phyloP scores from a whole-genome alignment of 2,329 filamentous ascomycete genomes.

The Paecilomyces variotii region DNA sequence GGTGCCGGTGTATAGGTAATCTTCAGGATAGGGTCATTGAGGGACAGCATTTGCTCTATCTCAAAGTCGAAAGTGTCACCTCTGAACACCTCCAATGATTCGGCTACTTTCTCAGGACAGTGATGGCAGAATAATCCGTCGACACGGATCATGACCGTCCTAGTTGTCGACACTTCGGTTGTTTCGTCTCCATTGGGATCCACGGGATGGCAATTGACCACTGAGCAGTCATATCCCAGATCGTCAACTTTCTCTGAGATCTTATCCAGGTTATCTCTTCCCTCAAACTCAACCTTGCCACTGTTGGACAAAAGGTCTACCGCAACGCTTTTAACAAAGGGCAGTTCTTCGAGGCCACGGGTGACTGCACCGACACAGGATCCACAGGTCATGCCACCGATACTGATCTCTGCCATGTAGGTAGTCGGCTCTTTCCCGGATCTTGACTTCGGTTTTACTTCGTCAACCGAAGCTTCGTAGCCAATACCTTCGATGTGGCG shows the following conservation, averaged over 20 bases:
- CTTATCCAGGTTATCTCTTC: constrained; percentile 36
- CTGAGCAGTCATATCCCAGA: constrained; percentile 57
- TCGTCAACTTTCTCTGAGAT: constrained; percentile 46
- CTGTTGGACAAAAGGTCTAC: constrained; percentile 47
- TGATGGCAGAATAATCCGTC: constrained; percentile 69
- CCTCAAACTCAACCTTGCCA: constrained; percentile 41
- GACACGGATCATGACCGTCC: constrained; percentile 58
- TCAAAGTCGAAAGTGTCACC: constrained; percentile 33
- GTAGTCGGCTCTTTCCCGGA: constrained; percentile 2
- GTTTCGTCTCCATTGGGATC: constrained; percentile 21
- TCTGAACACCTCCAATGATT: constrained; percentile 39
- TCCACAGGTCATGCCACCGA: constrained; percentile 52
- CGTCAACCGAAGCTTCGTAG: constrained; percentile 38
- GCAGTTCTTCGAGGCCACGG: constrained; percentile 36
- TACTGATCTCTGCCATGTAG: constrained; percentile 40
- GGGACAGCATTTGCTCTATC: constrained; percentile 40
- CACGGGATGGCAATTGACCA: constrained; percentile 40
- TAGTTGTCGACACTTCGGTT: constrained; percentile 22
- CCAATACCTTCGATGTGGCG: constrained; percentile 44
- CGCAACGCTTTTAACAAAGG: constrained; percentile 40
- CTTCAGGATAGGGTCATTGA: constrained; percentile 59
- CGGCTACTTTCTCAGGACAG: constrained; percentile 48
- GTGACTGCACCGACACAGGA: constrained; percentile 46
- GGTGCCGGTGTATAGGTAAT: constrained; percentile 62
- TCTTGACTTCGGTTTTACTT: constrained; percentile 16